phyloP scores from a whole-genome alignment of 805 yeast genomes.

The Cyberlindnera misumaiensis region DNA sequence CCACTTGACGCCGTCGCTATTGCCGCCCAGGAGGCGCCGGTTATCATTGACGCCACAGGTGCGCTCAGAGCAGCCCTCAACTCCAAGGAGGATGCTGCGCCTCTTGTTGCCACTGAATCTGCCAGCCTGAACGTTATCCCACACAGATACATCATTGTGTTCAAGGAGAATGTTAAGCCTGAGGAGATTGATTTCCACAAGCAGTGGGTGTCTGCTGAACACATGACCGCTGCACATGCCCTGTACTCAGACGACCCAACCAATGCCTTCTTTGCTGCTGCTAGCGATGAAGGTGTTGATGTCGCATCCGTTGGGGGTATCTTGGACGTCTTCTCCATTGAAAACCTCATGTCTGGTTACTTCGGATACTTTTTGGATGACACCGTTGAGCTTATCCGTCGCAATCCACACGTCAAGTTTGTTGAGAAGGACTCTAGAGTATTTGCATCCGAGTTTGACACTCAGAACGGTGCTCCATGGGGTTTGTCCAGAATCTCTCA shows the following conservation, averaged over 20 bases:
- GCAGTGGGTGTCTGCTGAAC: conserved; percentile 54
- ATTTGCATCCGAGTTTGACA: conserved; percentile 51
- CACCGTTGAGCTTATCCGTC: conserved; percentile 66
- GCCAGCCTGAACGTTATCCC: conserved; percentile 48
- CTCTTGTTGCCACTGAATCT: conserved; percentile 36
- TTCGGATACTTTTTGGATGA: conserved; percentile 76
- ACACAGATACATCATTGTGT: conserved; percentile 77
- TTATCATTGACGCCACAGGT: conserved; percentile 13
- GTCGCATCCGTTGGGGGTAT: conserved; percentile 41
- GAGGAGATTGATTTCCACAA: conserved; percentile 58
- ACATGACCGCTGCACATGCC: conserved; percentile 34
- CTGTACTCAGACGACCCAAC: conserved; percentile 28
- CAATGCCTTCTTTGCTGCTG: conserved; percentile 32
- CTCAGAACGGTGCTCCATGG: conserved; percentile 89
- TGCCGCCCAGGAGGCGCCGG: conserved; percentile 13
- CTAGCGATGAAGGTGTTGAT: conserved; percentile 21
- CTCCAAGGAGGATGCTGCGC: conserved; percentile 29
- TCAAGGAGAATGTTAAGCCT: conserved; percentile 56
- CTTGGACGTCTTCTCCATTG: conserved; percentile 54
- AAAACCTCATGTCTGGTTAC: conserved; percentile 62
- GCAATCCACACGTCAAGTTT: conserved; percentile 55
- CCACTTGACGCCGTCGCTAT: conserved; percentile 7
- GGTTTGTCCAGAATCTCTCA: conserved; percentile 89
- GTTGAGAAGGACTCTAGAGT: conserved; percentile 76
- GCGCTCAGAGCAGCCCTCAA: conserved; percentile 4